Conservation (phyloP, 2,329 filamentous ascomycete genomes). For the Cladorrhinum sp. region DNA sequence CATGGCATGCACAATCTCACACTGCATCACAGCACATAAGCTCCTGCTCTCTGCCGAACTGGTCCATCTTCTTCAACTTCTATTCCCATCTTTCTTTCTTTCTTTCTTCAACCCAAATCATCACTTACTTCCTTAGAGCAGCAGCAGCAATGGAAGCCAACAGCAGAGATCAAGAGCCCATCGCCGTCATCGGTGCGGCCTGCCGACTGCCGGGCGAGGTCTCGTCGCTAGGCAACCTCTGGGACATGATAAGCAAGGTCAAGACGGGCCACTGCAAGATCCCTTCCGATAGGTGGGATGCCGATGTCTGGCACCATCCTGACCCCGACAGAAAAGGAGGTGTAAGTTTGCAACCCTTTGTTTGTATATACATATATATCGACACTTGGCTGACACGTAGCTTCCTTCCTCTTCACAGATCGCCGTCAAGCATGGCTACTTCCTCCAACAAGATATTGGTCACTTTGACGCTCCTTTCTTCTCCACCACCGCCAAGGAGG, state of each 20-base stretch:
- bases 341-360: not conserved
- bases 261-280: conserved; percentile 6
- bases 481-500: not conserved
- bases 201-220: conserved; percentile 1
- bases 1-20: not conserved
- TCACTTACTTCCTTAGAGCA: no score
- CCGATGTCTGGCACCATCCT: conserved; percentile 4
- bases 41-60: not conserved
- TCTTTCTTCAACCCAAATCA: not conserved
- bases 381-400: not conserved
- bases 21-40: not conserved
- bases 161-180: not conserved
- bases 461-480: conserved; percentile 13
- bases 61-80: no score
- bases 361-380: no score
- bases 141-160: not conserved
- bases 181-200: conserved; percentile 3
- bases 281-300: not conserved
- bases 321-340: conserved; percentile 1
- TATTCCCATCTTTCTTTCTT: not conserved
- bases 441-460: conserved; percentile 6
- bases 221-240: not conserved
- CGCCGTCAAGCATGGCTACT: conserved; percentile 5
- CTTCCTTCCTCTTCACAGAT: not conserved
- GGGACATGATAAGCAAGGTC: conserved; percentile 4